Conservation (phyloP, 78 protist species). For the Emiliania huxleyi region DNA sequence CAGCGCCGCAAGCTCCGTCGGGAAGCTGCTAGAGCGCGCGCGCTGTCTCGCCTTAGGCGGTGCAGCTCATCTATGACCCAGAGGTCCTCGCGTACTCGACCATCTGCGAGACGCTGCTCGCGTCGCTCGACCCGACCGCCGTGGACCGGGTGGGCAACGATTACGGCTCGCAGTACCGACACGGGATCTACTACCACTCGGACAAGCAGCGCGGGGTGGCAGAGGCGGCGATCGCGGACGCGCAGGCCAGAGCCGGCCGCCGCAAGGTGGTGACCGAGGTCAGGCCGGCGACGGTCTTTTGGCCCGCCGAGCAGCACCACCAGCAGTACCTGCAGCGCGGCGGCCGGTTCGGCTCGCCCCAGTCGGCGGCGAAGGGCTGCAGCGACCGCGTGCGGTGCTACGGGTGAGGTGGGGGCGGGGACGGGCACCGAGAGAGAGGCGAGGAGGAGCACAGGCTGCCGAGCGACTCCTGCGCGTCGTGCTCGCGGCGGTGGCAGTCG, state of each 20-base stretch:
- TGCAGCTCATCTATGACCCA: not conserved
- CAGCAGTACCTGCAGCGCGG: constrained; percentile 4
- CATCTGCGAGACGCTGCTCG: not conserved
- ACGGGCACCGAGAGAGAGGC: no score
- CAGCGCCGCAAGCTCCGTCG: no score
- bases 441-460: no score
- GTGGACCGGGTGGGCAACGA: not conserved
- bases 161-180: not conserved
- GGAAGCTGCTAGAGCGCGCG: no score
- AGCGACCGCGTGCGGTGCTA: not conserved
- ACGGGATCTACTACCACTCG: not conserved
- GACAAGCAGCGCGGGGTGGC: not conserved
- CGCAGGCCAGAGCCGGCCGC: not conserved
- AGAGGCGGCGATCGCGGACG: not conserved
- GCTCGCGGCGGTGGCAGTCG: no score
- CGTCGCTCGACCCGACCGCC: not conserved
- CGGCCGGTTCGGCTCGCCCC: not conserved
- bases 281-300: not conserved
- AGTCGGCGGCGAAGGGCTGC: not conserved
- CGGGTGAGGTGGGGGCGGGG: no score
- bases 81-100: not conserved
- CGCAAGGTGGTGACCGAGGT: not conserved
- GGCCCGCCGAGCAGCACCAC: constrained; percentile 6
- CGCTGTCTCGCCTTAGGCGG: no score
- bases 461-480: no score